Conservation (phyloP, 805 yeast genomes). For the Cyberlindnera euphorbiiphila region DNA sequence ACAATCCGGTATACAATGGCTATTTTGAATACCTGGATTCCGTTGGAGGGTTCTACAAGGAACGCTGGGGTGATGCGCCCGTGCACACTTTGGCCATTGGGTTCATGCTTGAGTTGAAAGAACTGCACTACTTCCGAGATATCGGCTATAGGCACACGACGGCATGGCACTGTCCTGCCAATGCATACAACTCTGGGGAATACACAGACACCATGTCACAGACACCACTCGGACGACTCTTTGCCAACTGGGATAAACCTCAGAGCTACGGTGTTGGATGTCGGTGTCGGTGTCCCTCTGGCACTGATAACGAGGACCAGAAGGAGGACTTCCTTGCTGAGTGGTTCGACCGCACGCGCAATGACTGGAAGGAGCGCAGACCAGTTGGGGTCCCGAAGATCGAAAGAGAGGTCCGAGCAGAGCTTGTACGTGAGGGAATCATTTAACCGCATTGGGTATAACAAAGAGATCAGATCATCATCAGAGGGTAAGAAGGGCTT, state of each 20-base stretch:
- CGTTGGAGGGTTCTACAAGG: conserved; percentile 80
- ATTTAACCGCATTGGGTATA: no score
- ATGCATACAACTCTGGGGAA: no score
- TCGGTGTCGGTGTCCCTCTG: conserved; percentile 72
- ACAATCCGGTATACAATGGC: conserved; percentile 55
- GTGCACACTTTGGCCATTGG: conserved; percentile 86
- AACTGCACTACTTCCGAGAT: conserved; percentile 88
- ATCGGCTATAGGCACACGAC: conserved; percentile 85
- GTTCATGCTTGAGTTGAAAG: conserved; percentile 60
- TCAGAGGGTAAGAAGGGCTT: no score
- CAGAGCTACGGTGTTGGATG: conserved; percentile 71
- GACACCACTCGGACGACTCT: no score
- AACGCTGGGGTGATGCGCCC: conserved; percentile 98
- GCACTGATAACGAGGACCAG: conserved; percentile 38
- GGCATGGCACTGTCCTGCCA: conserved; percentile 78
- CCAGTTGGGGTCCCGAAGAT: conserved; percentile 6
- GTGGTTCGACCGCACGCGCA: conserved; percentile 41
- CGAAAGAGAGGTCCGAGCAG: conserved; percentile 5
- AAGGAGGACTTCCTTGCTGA: conserved; percentile 46
- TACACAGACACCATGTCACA: no score
- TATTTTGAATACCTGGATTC: conserved; percentile 68
- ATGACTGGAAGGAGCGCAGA: conserved; percentile 2
- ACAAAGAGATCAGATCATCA: no score
- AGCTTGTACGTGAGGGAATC: no score
- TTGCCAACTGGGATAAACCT: no score